Evolutionary conservation across 106 monocot genomes (phyloP).

Genomic region (Dendrobium huoshanense): DNA sequence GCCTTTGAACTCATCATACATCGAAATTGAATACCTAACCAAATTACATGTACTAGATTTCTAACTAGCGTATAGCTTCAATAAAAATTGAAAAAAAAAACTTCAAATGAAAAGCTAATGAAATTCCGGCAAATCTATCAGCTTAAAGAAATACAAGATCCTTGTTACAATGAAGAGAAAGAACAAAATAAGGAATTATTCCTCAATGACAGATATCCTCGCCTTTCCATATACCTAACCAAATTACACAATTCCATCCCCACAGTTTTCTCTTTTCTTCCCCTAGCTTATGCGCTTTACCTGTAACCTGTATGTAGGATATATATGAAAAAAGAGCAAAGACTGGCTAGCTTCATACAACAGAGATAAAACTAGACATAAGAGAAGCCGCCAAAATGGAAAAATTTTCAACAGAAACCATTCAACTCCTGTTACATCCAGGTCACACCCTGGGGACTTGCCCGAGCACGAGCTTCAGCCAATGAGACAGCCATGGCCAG

Average conservation of each 20-base stretch:
- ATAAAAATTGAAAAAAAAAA: too few relatives aligned
- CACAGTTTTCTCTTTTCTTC: not conserved
- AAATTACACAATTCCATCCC: not conserved
- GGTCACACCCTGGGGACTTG: constrained; percentile 14
- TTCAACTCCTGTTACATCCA: constrained; percentile 20
- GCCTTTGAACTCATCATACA: too few relatives aligned
- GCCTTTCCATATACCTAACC: not conserved
- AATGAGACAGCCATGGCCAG: constrained; percentile 45
- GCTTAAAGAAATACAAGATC: too few relatives aligned
- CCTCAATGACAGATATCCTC: not conserved
- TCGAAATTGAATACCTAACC: too few relatives aligned
- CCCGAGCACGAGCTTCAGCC: constrained; percentile 37
- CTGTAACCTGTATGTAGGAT: not conserved
- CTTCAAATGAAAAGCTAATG: too few relatives aligned
- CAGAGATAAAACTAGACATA: not conserved
- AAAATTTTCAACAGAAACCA: not conserved
- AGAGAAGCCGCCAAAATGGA: not conserved
- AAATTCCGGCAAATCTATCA: too few relatives aligned
- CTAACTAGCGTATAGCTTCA: too few relatives aligned
- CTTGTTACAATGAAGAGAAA: too few relatives aligned
- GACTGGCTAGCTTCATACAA: not conserved
- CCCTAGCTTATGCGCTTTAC: not conserved
- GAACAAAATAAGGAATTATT: not conserved
- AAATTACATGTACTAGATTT: too few relatives aligned
- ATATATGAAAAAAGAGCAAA: not conserved